A percentile compares a stretch with the other conserved stretches of the same genome.
Evolutionary conservation across 2,329 filamentous ascomycete species (phyloP).

Genomic region (Massarina eburnea): DNA sequence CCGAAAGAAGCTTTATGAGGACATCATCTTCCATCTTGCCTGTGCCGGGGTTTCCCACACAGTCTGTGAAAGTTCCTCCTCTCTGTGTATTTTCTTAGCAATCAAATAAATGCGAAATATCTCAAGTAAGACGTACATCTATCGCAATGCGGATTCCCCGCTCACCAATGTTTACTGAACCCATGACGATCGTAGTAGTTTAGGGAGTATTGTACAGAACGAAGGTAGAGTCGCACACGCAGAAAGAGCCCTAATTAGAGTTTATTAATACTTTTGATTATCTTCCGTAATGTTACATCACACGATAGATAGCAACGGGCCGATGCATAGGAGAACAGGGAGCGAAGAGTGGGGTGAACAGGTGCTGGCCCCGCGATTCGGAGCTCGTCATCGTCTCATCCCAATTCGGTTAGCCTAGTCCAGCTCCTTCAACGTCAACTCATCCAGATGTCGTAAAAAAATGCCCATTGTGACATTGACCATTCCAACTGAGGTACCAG

Average conservation of each 20-base stretch:
- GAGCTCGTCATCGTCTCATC: neutral
- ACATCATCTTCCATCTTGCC: conserved; percentile 72
- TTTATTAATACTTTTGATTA: neutral
- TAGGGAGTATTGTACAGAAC: neutral
- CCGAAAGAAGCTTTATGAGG: conserved; percentile 84
- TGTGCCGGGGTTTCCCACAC: conserved; percentile 76
- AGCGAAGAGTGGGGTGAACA: neutral
- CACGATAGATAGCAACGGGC: conserved; percentile 3
- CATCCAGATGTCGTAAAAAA: too few species aligned
- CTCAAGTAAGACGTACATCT: conserved; percentile 38
- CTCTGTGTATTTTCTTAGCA: conserved; percentile 50
- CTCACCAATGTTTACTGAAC: conserved; percentile 24
- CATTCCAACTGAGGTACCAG: too few species aligned
- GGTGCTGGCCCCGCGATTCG: neutral
- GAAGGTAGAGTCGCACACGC: neutral
- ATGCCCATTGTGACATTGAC: too few species aligned
- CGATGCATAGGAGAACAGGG: neutral
- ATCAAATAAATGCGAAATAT: neutral
- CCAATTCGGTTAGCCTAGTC: too few species aligned
- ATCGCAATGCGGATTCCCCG: conserved; percentile 76
- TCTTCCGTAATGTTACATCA: neutral
- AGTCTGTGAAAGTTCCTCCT: conserved; percentile 91
- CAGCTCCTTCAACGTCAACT: too few species aligned
- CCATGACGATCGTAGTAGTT: conserved; percentile 18
- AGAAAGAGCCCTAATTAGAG: neutral